Evolutionary conservation across 2,329 filamentous ascomycete genomes (phyloP), one percentile per base, ranked within the genome.

Genomic region (Podosphaera xanthii): DNA sequence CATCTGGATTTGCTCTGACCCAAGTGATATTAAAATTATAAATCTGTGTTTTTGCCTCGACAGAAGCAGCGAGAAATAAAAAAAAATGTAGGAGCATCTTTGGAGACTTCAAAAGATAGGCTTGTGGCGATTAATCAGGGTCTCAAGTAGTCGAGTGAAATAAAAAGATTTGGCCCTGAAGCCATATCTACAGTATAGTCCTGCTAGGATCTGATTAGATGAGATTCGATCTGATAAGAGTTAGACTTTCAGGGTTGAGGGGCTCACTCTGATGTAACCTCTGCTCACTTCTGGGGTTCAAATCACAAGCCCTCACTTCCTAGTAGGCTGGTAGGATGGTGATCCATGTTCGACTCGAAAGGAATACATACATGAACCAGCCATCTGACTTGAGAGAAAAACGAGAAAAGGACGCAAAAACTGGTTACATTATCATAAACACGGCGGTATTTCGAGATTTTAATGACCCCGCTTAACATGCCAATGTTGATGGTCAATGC

Each of bases 1-100:
- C 82, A 71, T 91, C 86, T 0, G 86, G 87, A 65, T 86, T 84
- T 40, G 82, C 79, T 49, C 71, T 77, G 9, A 87, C 80, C 85
- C 86, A 89, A 60, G 76, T 78, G 62, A 87, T 75, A 65, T 82
- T 80, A 72, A 84, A 87, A 68, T 86, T 74, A 66, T 83, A 79
- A 3, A 71, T 76, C 74, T 76, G 76, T 42, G 34, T 54, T 34
- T 38, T 38, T 5, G 35, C 57, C 49, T 60, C 64, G 50, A 56
- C 48, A 4, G 22, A 57, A 53, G 31, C 35, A 48, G 53, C 22
- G 33, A 44, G 1, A 31, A 30, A 4, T 1, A 38, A 14, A 30
- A 38, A 30, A 8, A 10, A 40, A 12, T 7, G 12, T 30, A 31
- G 12, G 3, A 46, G 22, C 55, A 48, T 31, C 3, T 48, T 34